phyloP scores from a whole-genome alignment of 345 rosid genomes.

The Gossypium rotundifolium region DNA sequence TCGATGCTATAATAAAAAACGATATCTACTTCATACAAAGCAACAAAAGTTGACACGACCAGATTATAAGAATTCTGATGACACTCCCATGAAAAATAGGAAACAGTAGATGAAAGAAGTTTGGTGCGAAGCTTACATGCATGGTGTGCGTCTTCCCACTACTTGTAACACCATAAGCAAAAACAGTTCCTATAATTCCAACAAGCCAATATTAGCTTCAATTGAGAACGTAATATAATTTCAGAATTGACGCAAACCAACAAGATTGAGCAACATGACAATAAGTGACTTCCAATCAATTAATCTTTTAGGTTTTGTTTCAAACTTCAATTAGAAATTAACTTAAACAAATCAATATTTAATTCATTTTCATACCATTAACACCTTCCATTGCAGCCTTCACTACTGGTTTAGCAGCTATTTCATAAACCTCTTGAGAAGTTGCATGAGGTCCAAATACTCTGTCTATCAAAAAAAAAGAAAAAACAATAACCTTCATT shows the following conservation, averaged over 20 bases:
- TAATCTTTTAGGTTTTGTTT: neutral
- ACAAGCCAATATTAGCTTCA: conserved; percentile 2
- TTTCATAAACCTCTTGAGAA: conserved; percentile 81
- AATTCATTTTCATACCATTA: conserved; percentile 52
- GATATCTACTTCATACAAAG: neutral
- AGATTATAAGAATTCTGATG: neutral
- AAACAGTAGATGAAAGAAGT: neutral
- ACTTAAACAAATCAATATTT: neutral
- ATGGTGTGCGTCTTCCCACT: conserved; percentile 99
- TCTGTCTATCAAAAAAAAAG: conserved; percentile 50
- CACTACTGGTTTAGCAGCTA: conserved; percentile 94
- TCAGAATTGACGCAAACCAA: neutral
- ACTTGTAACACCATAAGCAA: conserved; percentile 98
- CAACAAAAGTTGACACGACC: neutral
- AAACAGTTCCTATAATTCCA: conserved; percentile 77
- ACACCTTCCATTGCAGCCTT: conserved; percentile 99
- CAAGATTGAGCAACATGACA: neutral
- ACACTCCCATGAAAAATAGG: neutral
- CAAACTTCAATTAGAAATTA: neutral
- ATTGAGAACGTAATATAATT: neutral
- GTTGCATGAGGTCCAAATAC: conserved; percentile 80
- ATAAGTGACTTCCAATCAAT: neutral
- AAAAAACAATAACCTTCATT: conserved; percentile 1
- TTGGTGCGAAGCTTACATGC: conserved; percentile 62
- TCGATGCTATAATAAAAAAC: neutral